These are phyloP conservation scores for Fusarium sp. DNA, from an alignment of 2,329 filamentous ascomycete species.

Conservation along the genomic window DNA sequence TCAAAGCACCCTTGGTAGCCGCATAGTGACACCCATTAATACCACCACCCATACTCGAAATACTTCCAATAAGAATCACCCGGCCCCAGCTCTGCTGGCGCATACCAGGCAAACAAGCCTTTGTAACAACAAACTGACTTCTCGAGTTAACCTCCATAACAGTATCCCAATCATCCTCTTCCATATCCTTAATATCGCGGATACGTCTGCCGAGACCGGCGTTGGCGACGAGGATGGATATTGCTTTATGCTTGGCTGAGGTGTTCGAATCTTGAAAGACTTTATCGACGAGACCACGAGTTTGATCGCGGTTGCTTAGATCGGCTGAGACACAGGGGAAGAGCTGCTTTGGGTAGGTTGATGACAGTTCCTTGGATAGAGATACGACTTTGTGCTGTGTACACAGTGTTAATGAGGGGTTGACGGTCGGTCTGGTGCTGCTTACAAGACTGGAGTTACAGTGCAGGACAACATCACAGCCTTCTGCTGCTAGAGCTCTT, in stretches of 20 bases:
- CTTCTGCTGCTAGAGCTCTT: constrained; percentile 17
- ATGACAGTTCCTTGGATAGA: constrained; percentile 2
- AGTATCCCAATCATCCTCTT: constrained; percentile 52
- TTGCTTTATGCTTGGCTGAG: constrained; percentile 28
- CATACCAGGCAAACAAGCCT: constrained; percentile 49
- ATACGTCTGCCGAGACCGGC: constrained; percentile 50
- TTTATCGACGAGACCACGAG: constrained; percentile 14
- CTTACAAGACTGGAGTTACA: constrained; percentile 25
- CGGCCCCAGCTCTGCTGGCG: constrained; percentile 48
- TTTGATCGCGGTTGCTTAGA: constrained; percentile 21
- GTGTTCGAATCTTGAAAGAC: background rate
- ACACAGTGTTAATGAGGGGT: rapidly evolving
- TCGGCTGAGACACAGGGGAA: constrained; percentile 26
- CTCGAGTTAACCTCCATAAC: constrained; percentile 51
- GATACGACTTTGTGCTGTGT: constrained; percentile 25
- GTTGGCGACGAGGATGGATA: constrained; percentile 50
- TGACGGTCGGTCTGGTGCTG: rapidly evolving
- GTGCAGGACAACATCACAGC: constrained; percentile 30
- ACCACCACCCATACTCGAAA: constrained; percentile 49
- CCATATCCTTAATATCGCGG: constrained; percentile 48
- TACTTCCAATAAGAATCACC: constrained; percentile 50
- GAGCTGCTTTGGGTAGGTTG: background rate
- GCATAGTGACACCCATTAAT: constrained; percentile 53
- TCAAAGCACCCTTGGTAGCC: constrained; percentile 49
- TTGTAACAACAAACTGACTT: constrained; percentile 51